A percentile compares a stretch with the other conserved stretches of the same genome.
These are phyloP conservation scores for Kluyveromyces marxianus DNA, from an alignment of 1,139 yeast species.

Conservation along the genomic window DNA sequence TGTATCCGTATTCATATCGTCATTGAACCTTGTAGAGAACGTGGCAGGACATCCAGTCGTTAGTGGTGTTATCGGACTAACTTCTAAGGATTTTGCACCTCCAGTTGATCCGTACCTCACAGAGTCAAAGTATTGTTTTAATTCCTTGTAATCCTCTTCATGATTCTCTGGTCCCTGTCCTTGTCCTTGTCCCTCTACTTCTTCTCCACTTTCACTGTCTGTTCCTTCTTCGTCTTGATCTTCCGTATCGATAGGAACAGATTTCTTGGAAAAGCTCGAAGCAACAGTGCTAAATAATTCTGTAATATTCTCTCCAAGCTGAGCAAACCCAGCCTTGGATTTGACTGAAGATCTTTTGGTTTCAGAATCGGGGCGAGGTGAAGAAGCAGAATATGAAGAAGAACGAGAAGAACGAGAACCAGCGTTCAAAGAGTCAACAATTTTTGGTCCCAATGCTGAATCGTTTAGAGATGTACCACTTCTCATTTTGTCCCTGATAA, in stretches of 20 bases:
- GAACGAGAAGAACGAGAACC: too few relatives aligned
- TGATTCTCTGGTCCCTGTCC: too few relatives aligned
- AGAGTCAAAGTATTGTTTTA: too few relatives aligned
- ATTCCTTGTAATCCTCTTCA: too few relatives aligned
- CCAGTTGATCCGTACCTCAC: not conserved
- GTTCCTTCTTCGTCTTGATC: not conserved
- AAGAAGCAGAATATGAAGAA: not conserved
- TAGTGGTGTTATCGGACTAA: constrained; percentile 1
- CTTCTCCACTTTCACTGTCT: not conserved
- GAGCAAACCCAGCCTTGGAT: not conserved
- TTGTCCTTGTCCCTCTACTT: not conserved
- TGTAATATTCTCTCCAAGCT: constrained; percentile 3
- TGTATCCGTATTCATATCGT: too few relatives aligned
- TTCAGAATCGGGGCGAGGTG: too few relatives aligned
- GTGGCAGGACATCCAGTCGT: too few relatives aligned
- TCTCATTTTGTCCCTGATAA: constrained; percentile 3
- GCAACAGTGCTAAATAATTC: constrained; percentile 1
- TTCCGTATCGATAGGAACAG: not conserved
- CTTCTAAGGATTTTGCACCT: not conserved
- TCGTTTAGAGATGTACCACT: not conserved
- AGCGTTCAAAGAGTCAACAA: too few relatives aligned
- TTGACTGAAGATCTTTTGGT: not conserved
- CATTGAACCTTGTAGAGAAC: not conserved
- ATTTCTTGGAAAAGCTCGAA: constrained; percentile 1
- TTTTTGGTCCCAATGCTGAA: not conserved